phyloP scores from a whole-genome alignment of 805 yeast species.

The Alloascoidea hylecoeti region DNA sequence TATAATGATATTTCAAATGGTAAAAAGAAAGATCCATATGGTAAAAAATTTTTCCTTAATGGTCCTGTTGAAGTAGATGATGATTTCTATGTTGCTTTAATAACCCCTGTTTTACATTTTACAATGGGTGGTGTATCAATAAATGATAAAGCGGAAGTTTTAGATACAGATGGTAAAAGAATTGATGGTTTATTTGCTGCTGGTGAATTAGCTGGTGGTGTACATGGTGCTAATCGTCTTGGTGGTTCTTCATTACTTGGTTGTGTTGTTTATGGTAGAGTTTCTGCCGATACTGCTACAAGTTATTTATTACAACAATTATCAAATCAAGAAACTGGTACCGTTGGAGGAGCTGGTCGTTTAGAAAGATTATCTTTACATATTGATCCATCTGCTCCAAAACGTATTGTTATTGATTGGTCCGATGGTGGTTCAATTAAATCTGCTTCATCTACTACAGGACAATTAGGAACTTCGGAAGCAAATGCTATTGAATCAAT shows the following conservation, averaged over 20 bases:
- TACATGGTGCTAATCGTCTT: conserved; percentile 40
- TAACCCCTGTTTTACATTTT: conserved; percentile 46
- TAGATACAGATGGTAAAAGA: conserved; percentile 13
- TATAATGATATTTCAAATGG: conserved; percentile 28
- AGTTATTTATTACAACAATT: conserved; percentile 19
- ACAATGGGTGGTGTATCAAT: conserved; percentile 59
- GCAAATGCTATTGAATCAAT: conserved; percentile 3
- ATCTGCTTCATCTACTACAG: neutral
- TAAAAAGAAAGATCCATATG: conserved; percentile 22
- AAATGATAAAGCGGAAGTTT: conserved; percentile 26
- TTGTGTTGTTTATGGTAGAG: conserved; percentile 39
- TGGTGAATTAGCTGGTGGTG: conserved; percentile 47
- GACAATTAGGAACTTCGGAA: conserved; percentile 3
- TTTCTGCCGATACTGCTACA: conserved; percentile 25
- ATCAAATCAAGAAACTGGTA: conserved; percentile 11
- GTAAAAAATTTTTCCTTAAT: conserved; percentile 34
- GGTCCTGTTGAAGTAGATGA: conserved; percentile 24
- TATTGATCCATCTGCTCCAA: conserved; percentile 24
- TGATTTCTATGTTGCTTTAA: conserved; percentile 33
- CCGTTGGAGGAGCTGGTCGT: conserved; percentile 19
- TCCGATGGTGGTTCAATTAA: conserved; percentile 12
- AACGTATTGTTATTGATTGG: conserved; percentile 22
- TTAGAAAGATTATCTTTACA: conserved; percentile 29
- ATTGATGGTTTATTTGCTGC: conserved; percentile 35
- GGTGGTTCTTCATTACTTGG: conserved; percentile 42